phyloP scores from a whole-genome alignment of 75 land plant genomes.

The Isoetes taiwanensis region DNA sequence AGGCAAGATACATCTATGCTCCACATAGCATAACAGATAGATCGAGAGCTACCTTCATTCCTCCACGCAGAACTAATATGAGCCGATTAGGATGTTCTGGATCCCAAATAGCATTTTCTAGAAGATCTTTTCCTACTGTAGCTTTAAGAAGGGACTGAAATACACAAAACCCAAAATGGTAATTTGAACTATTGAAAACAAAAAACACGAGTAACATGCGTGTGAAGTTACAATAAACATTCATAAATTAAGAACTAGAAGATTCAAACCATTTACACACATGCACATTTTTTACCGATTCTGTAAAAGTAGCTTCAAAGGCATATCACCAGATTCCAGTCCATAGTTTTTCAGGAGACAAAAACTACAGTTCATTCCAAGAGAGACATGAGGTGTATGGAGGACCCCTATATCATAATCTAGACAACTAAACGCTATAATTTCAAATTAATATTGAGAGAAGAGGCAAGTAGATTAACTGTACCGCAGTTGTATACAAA shows the following conservation, averaged over 20 bases:
- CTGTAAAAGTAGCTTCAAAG: background rate
- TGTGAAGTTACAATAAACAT: background rate
- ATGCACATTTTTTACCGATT: no score
- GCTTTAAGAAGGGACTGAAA: constrained; percentile 28
- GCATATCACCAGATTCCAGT: background rate
- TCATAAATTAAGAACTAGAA: background rate
- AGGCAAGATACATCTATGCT: background rate
- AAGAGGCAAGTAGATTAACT: background rate
- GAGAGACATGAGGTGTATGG: background rate
- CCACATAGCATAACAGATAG: background rate
- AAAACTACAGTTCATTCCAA: background rate
- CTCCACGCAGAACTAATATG: constrained; percentile 16
- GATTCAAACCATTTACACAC: background rate
- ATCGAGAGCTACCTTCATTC: constrained; percentile 16
- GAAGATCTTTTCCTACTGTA: constrained; percentile 22
- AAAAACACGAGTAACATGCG: background rate
- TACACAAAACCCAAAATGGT: background rate
- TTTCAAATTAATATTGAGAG: background rate
- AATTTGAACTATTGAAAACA: background rate
- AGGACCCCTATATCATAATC: background rate
- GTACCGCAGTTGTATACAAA: constrained; percentile 24
- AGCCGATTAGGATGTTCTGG: constrained; percentile 26
- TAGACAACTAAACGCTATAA: background rate
- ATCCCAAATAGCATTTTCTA: constrained; percentile 15
- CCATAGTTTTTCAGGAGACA: background rate